Conservation (phyloP, 352 stramenopile genomes). For the Pythium angustatum region DNA sequence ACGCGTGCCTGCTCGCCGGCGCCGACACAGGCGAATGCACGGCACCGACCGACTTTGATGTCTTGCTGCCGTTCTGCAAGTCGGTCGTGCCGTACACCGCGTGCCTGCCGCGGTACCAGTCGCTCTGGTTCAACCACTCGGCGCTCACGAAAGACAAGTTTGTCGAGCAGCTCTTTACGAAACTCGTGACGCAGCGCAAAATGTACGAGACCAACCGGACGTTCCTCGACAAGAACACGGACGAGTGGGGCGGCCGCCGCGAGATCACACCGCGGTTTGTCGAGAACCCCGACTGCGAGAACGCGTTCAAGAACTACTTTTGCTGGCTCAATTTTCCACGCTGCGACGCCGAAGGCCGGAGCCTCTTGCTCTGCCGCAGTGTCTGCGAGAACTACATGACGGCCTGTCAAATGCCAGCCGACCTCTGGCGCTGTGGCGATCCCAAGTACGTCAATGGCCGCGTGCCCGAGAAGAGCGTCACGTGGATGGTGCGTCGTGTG, state of each 20-base stretch:
- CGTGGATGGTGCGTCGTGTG: slow-evolving; percentile 52
- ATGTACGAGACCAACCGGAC: slow-evolving; percentile 64
- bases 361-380: slow-evolving; percentile 83
- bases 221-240: slow-evolving; percentile 53
- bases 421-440: slow-evolving; percentile 88
- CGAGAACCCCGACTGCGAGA: slow-evolving; percentile 87
- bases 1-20: slow-evolving; percentile 46
- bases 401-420: slow-evolving; percentile 75
- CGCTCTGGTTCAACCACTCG: slow-evolving; percentile 78
- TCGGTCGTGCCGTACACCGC: slow-evolving; percentile 70
- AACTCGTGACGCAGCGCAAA: slow-evolving; percentile 59
- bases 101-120: slow-evolving; percentile 71
- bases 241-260: slow-evolving; percentile 65
- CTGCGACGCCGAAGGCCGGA: slow-evolving; percentile 82
- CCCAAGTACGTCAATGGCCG: slow-evolving; percentile 72
- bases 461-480: slow-evolving; percentile 37
- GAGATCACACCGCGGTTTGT: slow-evolving; percentile 77
- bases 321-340: slow-evolving; percentile 93
- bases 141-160: slow-evolving; percentile 74
- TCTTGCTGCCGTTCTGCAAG: slow-evolving; percentile 74
- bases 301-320: slow-evolving; percentile 90
- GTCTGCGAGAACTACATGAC: slow-evolving; percentile 92
- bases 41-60: slow-evolving; percentile 58
- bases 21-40: slow-evolving; percentile 66
- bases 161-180: slow-evolving; percentile 63